Conservation (phyloP, 2,329 filamentous ascomycete species). For the Nannizziopsis arthrosporioides region DNA sequence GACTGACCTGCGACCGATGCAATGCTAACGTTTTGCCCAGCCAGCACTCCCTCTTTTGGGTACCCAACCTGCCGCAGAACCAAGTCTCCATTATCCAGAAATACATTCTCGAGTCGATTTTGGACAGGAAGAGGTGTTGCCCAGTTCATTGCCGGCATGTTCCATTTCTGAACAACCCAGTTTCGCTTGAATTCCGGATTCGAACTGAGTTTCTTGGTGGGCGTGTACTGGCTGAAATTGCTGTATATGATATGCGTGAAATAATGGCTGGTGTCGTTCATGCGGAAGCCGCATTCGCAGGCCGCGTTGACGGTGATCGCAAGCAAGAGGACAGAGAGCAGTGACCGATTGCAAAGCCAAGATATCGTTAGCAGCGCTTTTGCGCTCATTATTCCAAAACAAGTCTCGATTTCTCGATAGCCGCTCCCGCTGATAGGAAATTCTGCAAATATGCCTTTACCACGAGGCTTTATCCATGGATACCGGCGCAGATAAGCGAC, state of each 20-base stretch:
- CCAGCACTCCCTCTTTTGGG: slow-evolving; percentile 14
- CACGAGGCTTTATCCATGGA: neutral
- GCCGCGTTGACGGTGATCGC: slow-evolving; percentile 7
- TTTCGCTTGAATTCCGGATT: slow-evolving; percentile 18
- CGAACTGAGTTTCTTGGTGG: slow-evolving; percentile 15
- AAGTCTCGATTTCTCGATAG: neutral
- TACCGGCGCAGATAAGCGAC: neutral
- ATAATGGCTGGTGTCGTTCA: slow-evolving; percentile 17
- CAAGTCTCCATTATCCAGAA: slow-evolving; percentile 19
- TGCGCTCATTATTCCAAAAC: slow-evolving; percentile 1
- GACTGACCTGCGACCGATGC: slow-evolving; percentile 19
- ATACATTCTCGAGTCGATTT: slow-evolving; percentile 20
- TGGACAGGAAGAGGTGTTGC: slow-evolving; percentile 19
- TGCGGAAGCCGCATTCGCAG: slow-evolving; percentile 16
- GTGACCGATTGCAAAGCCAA: neutral
- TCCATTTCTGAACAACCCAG: slow-evolving; percentile 22
- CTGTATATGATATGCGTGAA: slow-evolving; percentile 21
- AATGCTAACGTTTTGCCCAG: slow-evolving; percentile 19
- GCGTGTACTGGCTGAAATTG: slow-evolving; percentile 18
- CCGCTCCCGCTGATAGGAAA: neutral
- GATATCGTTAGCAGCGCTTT: neutral
- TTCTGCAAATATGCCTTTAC: neutral
- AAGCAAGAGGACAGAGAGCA: slow-evolving; percentile 1
- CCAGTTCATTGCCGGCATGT: slow-evolving; percentile 17
- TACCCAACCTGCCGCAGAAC: slow-evolving; percentile 20